Conservation (phyloP, 2,329 filamentous ascomycete species). For the Colletotrichum higginsianum region DNA sequence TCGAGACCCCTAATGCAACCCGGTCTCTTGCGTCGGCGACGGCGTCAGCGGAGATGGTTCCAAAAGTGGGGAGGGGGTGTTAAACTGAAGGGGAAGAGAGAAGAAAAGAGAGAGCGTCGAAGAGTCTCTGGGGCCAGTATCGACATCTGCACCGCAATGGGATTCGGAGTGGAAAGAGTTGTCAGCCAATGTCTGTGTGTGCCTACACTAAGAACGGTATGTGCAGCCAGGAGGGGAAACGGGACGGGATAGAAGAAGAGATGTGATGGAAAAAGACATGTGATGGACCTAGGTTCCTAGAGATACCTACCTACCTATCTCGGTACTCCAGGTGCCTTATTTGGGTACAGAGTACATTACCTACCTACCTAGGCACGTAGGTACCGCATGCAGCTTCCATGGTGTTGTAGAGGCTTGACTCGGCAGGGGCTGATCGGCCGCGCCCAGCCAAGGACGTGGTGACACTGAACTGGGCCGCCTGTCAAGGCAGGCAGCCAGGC, state of each 20-base stretch:
- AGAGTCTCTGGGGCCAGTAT: slow-evolving; percentile 13
- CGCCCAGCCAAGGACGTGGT: slow-evolving; percentile 26
- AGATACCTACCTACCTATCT: background rate
- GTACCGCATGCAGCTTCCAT: slow-evolving; percentile 35
- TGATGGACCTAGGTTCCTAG: slow-evolving; percentile 28
- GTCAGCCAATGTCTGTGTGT: slow-evolving; percentile 19
- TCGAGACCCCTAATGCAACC: slow-evolving; percentile 32
- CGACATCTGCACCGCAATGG: slow-evolving; percentile 36
- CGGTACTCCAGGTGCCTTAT: no score
- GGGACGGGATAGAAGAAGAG: slow-evolving; percentile 26
- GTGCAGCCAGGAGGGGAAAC: slow-evolving; percentile 17
- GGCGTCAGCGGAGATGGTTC: slow-evolving; percentile 33
- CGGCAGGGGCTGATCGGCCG: slow-evolving; percentile 35
- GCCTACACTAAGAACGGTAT: slow-evolving; percentile 2
- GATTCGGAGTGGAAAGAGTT: slow-evolving; percentile 7
- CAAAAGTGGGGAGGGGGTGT: slow-evolving; percentile 10
- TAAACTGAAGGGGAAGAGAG: slow-evolving; percentile 1
- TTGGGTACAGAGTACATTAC: no score
- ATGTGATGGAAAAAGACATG: slow-evolving; percentile 35
- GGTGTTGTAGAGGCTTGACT: slow-evolving; percentile 21
- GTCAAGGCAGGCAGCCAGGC: background rate
- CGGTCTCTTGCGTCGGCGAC: slow-evolving; percentile 32
- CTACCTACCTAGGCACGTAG: no score
- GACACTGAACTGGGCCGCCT: background rate
- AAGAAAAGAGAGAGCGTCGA: slow-evolving; percentile 20